Evolutionary conservation across 257 asterid species (phyloP), one percentile per base, ranked within the genome.

Genomic region (Primulina huaijiensis): DNA sequence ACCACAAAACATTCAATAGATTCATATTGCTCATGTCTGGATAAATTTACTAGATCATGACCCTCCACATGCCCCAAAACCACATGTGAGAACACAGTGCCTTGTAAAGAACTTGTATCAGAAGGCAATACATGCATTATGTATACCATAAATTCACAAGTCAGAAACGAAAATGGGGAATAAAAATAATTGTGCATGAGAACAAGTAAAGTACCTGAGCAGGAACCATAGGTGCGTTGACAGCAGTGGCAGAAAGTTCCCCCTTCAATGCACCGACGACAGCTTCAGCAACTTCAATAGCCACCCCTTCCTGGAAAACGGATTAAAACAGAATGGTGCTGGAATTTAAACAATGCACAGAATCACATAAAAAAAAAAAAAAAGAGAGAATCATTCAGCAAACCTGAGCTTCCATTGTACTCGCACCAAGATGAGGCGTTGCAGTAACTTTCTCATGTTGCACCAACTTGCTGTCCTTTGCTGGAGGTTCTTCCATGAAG

Each of bases 401-500:
- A 61, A 87, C 94, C 94, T 87, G 94, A 81, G 94, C 94, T 82
- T 87, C 94, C 77, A 72, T 83, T 9, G 94, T 87, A 78, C 94
- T 87, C 58, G 94, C 94, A 43, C 94, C 94, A 62, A 87, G 94
- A 85, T 87, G 94, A 50, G 94, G 94, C 52, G 94, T 87, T 57
- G 81, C 90, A 8, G 86, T 87, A 29, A 87, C 88, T 68, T 85
- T 82, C 70, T 79, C 86, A 59, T 87, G 94, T 60, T 76, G 88
- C 69, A 87, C 79, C 85, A 87, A 78, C 76, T 80, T 87, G 77
- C 84, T 87, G 60, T 87, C 89, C 78, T 87, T 83, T 52, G 88
- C 66, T 23, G 90, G 90, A 25, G 94, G 94, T 80, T 87, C 94
- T 76, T n/a, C 88, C n/a, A 86, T 83, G 81, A 85, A 87, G 74